Base-by-base conservation (phyloP, 306 rosid genomes). In the Fragaria vesca region DNA sequence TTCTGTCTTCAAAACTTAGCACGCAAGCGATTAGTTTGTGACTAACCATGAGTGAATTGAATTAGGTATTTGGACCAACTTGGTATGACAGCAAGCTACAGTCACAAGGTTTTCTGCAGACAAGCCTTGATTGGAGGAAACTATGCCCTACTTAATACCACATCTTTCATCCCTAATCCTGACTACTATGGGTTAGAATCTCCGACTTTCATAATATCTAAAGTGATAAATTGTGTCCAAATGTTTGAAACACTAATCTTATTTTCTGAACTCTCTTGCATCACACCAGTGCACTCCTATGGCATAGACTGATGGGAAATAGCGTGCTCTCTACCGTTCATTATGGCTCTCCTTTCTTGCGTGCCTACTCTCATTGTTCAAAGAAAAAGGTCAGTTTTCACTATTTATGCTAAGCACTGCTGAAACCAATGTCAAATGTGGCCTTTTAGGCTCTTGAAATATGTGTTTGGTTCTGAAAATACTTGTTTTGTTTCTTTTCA, bases 101-200 rank as follows among this genome's bases (percentile, higher is more conserved):
- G 83, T 68, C 94, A 90, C 55, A 78, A 78, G 55, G 97, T 82
- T 79, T 90, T 83, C 65, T 90, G 94, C 51, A 82, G 94, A 81
- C 93, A 91, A 48, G 55, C 90, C 21, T 80, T 89, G 46, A 78
- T 88, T 28, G 97, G 97, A 60, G 97, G 97, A 57, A 89, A 89
- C 66, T 89, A 91, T 76, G 97, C 66, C 32, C 71, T 88, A 43
- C 89, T 90, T 17, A 88, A 90, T 50, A 88, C 92, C 48, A 85
- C 93, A 9, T 36, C 90, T 13, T 90, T 87, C 81, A 78, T 84
- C 20, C 96, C 93, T 65, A 91, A 91, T 69, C 96, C 96, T 0
- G 91, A 91, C 78, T 87, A 87, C 61, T 89, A 89, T 54, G 87
- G 89, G 93, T 82, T 69, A 61, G 67, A 77, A 75, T 81, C 72